phyloP scores from a whole-genome alignment of 192 early-diverging fungal species.

The Umbelopsis isabellina region DNA sequence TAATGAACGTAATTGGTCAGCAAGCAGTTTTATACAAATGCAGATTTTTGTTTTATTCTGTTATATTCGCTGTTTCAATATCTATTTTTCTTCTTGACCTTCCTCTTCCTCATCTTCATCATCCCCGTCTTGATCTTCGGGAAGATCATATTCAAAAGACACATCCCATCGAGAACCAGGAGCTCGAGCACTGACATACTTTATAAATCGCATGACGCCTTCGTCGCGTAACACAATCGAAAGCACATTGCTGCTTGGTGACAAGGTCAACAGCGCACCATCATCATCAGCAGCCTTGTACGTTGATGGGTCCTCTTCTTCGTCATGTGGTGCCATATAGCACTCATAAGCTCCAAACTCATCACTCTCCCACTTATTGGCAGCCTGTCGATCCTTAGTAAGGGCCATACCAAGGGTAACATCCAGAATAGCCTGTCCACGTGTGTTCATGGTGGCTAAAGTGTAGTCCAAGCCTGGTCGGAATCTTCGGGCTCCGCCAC shows the following conservation, averaged over 20 bases:
- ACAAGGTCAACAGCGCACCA: constrained; percentile 69
- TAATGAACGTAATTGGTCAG: no score
- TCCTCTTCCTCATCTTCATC: constrained; percentile 31
- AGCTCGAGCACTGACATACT: constrained; percentile 78
- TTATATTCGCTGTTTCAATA: no score
- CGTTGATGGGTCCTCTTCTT: constrained; percentile 70
- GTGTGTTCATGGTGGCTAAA: constrained; percentile 62
- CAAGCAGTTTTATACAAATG: no score
- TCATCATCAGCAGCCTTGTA: constrained; percentile 66
- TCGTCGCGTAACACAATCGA: constrained; percentile 71
- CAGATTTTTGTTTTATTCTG: no score
- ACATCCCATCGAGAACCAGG: constrained; percentile 81
- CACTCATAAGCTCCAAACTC: constrained; percentile 78
- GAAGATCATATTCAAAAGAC: constrained; percentile 66
- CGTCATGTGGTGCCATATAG: constrained; percentile 71
- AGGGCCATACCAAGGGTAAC: constrained; percentile 63
- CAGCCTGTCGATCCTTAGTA: constrained; percentile 30
- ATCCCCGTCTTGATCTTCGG: constrained; percentile 34
- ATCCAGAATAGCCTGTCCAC: constrained; percentile 59
- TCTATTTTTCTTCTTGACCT: neutral
- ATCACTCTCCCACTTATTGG: constrained; percentile 58
- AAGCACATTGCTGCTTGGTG: constrained; percentile 68
- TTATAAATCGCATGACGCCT: constrained; percentile 79
- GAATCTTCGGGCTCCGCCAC: constrained; percentile 71
- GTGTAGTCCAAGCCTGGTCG: constrained; percentile 84